Conservation (phyloP, 495 filamentous ascomycete species). For the Thermochaetoides thermophila region DNA sequence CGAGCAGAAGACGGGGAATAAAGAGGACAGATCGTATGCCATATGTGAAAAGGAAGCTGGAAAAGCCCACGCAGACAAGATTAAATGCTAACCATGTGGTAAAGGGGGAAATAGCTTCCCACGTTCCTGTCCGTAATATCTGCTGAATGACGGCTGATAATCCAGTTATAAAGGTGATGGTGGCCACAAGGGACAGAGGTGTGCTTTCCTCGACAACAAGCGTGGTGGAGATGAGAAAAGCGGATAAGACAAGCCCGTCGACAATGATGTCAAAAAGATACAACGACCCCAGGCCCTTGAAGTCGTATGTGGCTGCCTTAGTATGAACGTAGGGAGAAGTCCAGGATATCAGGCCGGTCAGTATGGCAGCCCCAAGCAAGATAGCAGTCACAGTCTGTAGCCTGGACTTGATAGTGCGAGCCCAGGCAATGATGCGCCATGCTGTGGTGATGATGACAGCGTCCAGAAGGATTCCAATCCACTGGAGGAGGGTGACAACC, state of each 20-base stretch:
- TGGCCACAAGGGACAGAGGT: conserved; percentile 21
- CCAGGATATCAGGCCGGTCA: conserved; percentile 9
- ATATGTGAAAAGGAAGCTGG: conserved; percentile 24
- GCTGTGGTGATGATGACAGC: conserved; percentile 22
- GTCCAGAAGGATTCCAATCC: conserved; percentile 26
- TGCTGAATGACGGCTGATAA: conserved; percentile 15
- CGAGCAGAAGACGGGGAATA: conserved; percentile 24
- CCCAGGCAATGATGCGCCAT: conserved; percentile 34
- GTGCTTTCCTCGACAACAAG: conserved; percentile 26
- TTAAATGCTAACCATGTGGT: conserved; percentile 15
- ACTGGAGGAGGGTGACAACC: conserved; percentile 18
- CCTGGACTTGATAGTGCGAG: conserved; percentile 26
- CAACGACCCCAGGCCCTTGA: conserved; percentile 15
- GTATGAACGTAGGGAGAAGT: conserved; percentile 2
- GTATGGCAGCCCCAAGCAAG: conserved; percentile 14
- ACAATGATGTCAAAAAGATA: conserved; percentile 27
- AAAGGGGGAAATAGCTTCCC: conserved; percentile 20
- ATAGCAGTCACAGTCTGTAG: conserved; percentile 26
- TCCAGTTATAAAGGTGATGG: conserved; percentile 24
- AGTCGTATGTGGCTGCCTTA: conserved; percentile 9
- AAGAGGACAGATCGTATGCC: conserved; percentile 25
- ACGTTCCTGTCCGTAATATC: conserved; percentile 20
- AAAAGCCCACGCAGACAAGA: conserved; percentile 24
- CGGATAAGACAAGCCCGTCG: conserved; percentile 24
- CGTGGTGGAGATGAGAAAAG: conserved; percentile 23